Conservation (phyloP, 2,329 filamentous ascomycete genomes). For the Aspergillus floridensis region DNA sequence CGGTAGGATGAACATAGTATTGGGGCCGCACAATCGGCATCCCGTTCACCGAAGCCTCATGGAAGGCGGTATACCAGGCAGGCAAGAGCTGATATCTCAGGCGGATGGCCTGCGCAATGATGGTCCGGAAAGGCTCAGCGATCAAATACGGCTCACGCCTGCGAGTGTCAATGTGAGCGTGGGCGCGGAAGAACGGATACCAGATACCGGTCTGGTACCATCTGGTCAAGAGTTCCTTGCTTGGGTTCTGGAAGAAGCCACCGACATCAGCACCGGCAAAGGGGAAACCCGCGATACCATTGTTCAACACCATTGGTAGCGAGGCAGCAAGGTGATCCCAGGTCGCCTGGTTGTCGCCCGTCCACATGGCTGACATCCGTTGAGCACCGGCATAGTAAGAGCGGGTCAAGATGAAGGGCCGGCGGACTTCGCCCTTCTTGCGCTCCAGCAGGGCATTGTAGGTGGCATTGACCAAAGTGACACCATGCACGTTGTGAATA, state of each 20-base stretch:
- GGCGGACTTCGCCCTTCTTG: constrained; percentile 77
- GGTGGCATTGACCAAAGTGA: constrained; percentile 94
- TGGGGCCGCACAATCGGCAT: constrained; percentile 87
- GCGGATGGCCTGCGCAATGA: constrained; percentile 83
- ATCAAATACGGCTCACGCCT: constrained; percentile 89
- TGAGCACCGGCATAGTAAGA: constrained; percentile 92
- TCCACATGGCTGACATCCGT: constrained; percentile 94
- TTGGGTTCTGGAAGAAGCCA: constrained; percentile 96
- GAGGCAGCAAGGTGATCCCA: constrained; percentile 90
- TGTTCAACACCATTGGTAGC: constrained; percentile 88
- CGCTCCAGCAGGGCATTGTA: constrained; percentile 79
- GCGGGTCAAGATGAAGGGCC: constrained; percentile 89
- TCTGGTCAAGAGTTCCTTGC: constrained; percentile 82
- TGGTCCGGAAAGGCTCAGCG: constrained; percentile 77
- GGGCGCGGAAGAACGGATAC: constrained; percentile 96
- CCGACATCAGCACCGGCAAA: constrained; percentile 95
- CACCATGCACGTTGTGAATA: constrained; percentile 89
- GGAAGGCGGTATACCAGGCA: constrained; percentile 96
- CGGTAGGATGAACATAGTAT: constrained; percentile 84
- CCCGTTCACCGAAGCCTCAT: constrained; percentile 77
- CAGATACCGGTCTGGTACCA: constrained; percentile 98
- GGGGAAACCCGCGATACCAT: constrained; percentile 89
- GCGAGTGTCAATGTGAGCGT: constrained; percentile 94
- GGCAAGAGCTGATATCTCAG: constrained; percentile 87
- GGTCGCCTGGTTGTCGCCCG: constrained; percentile 90